phyloP scores from a whole-genome alignment of 108 stramenopile genomes.

The Skeletonema costatum region DNA sequence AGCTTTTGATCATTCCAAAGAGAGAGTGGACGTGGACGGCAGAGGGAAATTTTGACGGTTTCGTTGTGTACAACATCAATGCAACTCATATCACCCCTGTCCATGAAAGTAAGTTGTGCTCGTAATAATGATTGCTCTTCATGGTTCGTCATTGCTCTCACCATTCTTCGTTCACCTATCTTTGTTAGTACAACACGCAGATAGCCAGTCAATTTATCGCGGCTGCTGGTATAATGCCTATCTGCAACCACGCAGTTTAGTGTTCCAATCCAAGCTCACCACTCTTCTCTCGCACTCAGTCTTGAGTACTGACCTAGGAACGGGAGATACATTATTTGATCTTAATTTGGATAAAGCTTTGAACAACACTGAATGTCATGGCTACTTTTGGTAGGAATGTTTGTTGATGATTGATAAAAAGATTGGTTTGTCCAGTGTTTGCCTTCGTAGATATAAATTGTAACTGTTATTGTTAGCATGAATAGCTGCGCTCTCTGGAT shows the following conservation, averaged over 20 bases:
- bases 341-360: slow-evolving; percentile 35
- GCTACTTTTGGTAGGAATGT: background rate
- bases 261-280: slow-evolving; percentile 39
- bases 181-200: slow-evolving; percentile 34
- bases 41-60: slow-evolving; percentile 50
- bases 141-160: background rate
- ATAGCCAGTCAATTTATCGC: slow-evolving; percentile 19
- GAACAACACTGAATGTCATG: slow-evolving; percentile 24
- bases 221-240: slow-evolving; percentile 52
- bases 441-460: background rate
- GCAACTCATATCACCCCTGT: slow-evolving; percentile 22
- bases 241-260: slow-evolving; percentile 40
- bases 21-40: slow-evolving; percentile 28
- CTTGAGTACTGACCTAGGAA: slow-evolving; percentile 34
- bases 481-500: too few species aligned
- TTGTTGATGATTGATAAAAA: background rate
- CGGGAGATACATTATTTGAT: slow-evolving; percentile 20
- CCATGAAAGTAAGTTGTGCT: slow-evolving; percentile 26
- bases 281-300: slow-evolving; percentile 46
- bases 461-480: too few species aligned
- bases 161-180: background rate
- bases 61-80: slow-evolving; percentile 43
- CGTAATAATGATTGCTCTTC: background rate
- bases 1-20: slow-evolving; percentile 49
- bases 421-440: background rate